These are phyloP conservation scores for Crithidia expoeki DNA, from an alignment of 208 protist genomes.

Conservation along the genomic window DNA sequence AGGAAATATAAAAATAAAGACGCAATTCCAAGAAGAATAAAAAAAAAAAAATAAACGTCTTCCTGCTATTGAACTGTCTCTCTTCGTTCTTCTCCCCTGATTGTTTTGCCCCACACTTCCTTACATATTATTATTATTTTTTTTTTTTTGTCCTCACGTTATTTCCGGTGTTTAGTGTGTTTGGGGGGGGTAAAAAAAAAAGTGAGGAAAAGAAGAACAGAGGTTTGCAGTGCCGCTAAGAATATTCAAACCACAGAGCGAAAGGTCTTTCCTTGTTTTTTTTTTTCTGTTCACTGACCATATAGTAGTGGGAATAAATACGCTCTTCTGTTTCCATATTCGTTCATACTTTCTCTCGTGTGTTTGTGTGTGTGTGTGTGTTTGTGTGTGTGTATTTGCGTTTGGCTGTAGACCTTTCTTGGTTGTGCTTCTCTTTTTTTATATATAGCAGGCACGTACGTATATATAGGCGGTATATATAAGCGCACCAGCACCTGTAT, in stretches of 20 bases:
- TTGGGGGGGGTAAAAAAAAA: neutral
- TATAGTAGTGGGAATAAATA: neutral
- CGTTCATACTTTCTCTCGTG: neutral
- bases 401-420: no score
- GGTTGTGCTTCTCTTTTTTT: no score
- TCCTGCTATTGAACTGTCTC: neutral
- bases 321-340: neutral
- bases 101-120: neutral
- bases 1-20: neutral
- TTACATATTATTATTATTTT: neutral
- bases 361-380: neutral
- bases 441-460: no score
- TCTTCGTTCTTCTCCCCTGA: neutral
- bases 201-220: neutral
- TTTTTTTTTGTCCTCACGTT: neutral
- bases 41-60: neutral
- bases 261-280: neutral
- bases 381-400: neutral
- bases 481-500: neutral
- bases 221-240: neutral
- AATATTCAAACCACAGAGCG: neutral
- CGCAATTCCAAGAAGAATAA: neutral
- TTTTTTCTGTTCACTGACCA: neutral
- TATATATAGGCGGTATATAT: no score
- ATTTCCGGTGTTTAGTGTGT: neutral